phyloP scores from a whole-genome alignment of 495 filamentous ascomycete species.

The Ramalina peruviana region DNA sequence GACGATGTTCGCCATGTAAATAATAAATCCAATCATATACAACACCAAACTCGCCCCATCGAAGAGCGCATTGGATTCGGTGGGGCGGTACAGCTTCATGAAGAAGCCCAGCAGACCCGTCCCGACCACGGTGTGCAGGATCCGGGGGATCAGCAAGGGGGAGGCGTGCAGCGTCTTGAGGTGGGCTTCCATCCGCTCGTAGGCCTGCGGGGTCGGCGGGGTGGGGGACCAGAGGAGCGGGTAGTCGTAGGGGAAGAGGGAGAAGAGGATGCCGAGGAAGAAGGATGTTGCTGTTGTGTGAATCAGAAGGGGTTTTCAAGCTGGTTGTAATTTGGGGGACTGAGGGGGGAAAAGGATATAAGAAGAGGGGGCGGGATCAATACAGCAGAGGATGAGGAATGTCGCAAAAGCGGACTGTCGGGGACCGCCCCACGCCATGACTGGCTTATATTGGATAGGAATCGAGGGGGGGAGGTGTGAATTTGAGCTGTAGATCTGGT shows the following conservation, averaged over 20 bases:
- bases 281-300: slow-evolving; percentile 61
- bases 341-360: background rate
- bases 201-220: slow-evolving; percentile 48
- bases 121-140: slow-evolving; percentile 83
- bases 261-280: slow-evolving; percentile 97
- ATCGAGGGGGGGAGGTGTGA: too few relatives aligned
- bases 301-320: too few relatives aligned
- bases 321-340: background rate
- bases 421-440: slow-evolving; percentile 14
- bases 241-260: slow-evolving; percentile 94
- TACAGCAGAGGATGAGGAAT: slow-evolving; percentile 91
- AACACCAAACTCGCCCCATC: slow-evolving; percentile 84
- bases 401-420: slow-evolving; percentile 56
- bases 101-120: slow-evolving; percentile 83
- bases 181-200: slow-evolving; percentile 71
- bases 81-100: slow-evolving; percentile 81
- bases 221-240: slow-evolving; percentile 80
- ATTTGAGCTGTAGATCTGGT: too few relatives aligned
- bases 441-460: background rate
- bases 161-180: slow-evolving; percentile 74
- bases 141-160: slow-evolving; percentile 78
- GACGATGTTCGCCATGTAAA: slow-evolving; percentile 90
- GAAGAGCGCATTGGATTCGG: slow-evolving; percentile 89
- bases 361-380: slow-evolving; percentile 19
- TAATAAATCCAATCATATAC: slow-evolving; percentile 79